Percentiles rank a stretch among this genome's conserved stretches.
Evolutionary conservation across 2,329 filamentous ascomycete species (phyloP).

Genomic region (Trichoderma semiorbis): DNA sequence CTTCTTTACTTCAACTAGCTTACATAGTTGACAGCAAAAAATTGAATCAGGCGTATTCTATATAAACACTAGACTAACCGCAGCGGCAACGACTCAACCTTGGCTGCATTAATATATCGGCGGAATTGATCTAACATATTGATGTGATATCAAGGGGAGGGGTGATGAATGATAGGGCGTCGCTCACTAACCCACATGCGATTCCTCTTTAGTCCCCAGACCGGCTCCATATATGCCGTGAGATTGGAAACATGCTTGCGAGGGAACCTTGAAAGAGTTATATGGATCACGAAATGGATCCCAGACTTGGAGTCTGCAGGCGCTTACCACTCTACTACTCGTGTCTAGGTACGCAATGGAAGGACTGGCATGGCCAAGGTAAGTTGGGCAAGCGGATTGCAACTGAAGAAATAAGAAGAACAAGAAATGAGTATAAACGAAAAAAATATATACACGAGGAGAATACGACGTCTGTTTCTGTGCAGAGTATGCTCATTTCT

Average conservation of each 20-base stretch:
- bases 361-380: rapidly evolving
- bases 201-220: not conserved
- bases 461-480: too few species aligned
- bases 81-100: not conserved
- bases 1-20: not conserved
- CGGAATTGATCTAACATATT: not conserved
- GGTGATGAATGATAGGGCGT: not conserved
- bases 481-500: too few species aligned
- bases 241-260: not conserved
- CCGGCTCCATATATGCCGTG: not conserved
- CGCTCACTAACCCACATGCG: not conserved
- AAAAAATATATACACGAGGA: too few species aligned
- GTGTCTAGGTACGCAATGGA: not conserved
- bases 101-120: not conserved
- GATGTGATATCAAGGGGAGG: not conserved
- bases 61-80: not conserved
- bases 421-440: too few species aligned
- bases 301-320: not conserved
- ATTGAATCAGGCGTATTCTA: not conserved
- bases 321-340: not conserved
- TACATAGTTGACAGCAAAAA: not conserved
- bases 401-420: too few species aligned
- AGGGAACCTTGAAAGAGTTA: not conserved
- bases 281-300: not conserved
- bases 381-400: not conserved